phyloP scores from a whole-genome alignment of 2,329 filamentous ascomycete species.

The Fusarium austroafricanum region DNA sequence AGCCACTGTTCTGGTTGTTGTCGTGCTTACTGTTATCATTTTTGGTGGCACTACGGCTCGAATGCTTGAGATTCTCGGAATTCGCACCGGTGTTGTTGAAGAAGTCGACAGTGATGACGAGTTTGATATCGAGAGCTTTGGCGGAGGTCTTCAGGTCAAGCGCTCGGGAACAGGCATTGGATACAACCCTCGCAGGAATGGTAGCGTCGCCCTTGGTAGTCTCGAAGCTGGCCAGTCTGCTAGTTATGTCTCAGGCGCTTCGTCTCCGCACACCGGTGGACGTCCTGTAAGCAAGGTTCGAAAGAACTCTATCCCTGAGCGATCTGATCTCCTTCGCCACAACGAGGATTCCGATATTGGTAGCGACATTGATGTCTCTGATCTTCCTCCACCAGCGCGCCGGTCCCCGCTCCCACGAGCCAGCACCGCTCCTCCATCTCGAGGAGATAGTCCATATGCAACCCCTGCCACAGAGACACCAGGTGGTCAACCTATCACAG shows the following conservation, averaged over 20 bases:
- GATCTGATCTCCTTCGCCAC: constrained; percentile 65
- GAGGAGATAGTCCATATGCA: constrained; percentile 47
- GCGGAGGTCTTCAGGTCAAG: constrained; percentile 81
- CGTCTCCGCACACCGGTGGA: constrained; percentile 59
- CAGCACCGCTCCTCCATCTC: constrained; percentile 43
- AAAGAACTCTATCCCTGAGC: constrained; percentile 64
- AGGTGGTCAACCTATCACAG: constrained; percentile 66
- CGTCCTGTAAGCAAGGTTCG: constrained; percentile 64
- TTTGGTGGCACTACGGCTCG: constrained; percentile 97
- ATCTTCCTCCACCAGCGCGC: constrained; percentile 71
- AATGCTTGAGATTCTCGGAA: constrained; percentile 98
- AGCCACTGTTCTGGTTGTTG: constrained; percentile 96
- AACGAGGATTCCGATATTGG: constrained; percentile 69
- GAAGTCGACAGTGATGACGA: constrained; percentile 98
- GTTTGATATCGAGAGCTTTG: constrained; percentile 90
- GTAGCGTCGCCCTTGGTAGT: constrained; percentile 68
- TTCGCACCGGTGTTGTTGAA: constrained; percentile 94
- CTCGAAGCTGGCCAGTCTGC: constrained; percentile 56
- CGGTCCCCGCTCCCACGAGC: constrained; percentile 52
- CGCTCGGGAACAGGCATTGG: constrained; percentile 81
- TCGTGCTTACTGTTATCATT: constrained; percentile 97
- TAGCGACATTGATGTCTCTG: constrained; percentile 74
- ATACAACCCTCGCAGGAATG: constrained; percentile 76
- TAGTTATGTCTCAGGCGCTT: constrained; percentile 66
- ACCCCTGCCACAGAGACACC: constrained; percentile 48